These are phyloP conservation scores for Phialophora expanda DNA, from an alignment of 2,329 filamentous ascomycete genomes.

Conservation along the genomic window DNA sequence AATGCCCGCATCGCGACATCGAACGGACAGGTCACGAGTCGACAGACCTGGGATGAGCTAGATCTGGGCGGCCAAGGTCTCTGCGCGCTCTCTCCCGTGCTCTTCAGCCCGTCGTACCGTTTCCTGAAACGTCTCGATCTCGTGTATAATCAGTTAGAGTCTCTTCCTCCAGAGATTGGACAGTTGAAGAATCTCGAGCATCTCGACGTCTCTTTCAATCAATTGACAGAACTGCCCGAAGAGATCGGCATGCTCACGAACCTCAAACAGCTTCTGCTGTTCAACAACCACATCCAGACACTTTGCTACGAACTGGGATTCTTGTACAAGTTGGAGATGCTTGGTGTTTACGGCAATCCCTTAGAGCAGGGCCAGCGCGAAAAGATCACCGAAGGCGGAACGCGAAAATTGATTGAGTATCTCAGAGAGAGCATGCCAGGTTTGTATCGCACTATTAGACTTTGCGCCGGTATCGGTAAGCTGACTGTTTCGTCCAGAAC, in stretches of 20 bases:
- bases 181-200: constrained; percentile 78
- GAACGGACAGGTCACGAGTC: constrained; percentile 52
- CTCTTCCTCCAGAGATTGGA: constrained; percentile 80
- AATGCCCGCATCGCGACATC: constrained; percentile 69
- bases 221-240: constrained; percentile 77
- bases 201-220: constrained; percentile 88
- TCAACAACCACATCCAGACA: constrained; percentile 80
- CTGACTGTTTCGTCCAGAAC: constrained; percentile 60
- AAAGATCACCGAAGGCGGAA: constrained; percentile 84
- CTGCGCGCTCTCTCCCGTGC: constrained; percentile 74
- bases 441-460: constrained; percentile 55
- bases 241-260: constrained; percentile 98
- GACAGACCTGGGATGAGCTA: constrained; percentile 88
- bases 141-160: constrained; percentile 85
- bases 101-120: constrained; percentile 75
- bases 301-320: constrained; percentile 88
- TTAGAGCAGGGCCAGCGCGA: constrained; percentile 76
- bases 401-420: constrained; percentile 79
- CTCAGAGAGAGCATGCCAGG: constrained; percentile 84
- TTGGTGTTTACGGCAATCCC: constrained; percentile 92
- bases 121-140: constrained; percentile 93
- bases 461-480: not conserved
- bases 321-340: constrained; percentile 82
- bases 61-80: constrained; percentile 97
- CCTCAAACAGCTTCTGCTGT: constrained; percentile 80